Evolutionary conservation across 192 early-diverging fungal species (phyloP), one percentile per base, ranked within the genome.

Genomic region (Coemansia sp.): DNA sequence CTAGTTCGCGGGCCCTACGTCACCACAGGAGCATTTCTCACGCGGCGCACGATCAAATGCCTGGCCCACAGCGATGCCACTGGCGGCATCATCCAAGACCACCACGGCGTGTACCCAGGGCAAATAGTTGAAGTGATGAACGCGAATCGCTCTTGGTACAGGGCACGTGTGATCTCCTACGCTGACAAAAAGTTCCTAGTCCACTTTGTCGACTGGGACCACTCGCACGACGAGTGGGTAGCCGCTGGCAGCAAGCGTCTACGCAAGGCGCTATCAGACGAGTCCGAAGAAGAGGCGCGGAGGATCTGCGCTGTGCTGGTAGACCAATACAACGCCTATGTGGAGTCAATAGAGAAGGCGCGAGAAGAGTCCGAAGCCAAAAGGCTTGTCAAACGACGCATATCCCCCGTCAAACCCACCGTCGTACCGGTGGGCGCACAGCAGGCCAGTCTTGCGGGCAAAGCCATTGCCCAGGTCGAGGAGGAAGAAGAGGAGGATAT

Each of bases 171-270:
- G 28, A 68, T 83, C 46, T 65, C 81, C 3, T 83, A 72, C 16
- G 70, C 69, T 5, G 60, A 72, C 58, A 72, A 70, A 60, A 74
- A 72, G 61, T 77, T 78, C 34, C 70, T 83, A 18, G 50, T 83
- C 3, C 69, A 83, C 18, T 83, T 56, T 38, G 55, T 45, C 14
- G 72, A 70, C 21, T 83, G 76, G 76, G 65, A 51, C 50, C 81
- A 83, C 58, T 57, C 62, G 10, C 76, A 78, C 35, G 74, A 74
- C 73, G 81, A 83, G 63, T 83, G 81, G 81, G 46, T 83, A 2
- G 72, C 66, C 5, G 73, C 60, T 3, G 81, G 62, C 10, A 83
- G 81, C 64, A 70, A 69, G 55, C 75, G 81, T 10, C 51, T 83
- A 69, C 68, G 76, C 35, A 42, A 60, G 0, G 39, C 65, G 0